Conservation (phyloP, 225 moss, liverwort and hornwort species). For the Neckera pumila region DNA sequence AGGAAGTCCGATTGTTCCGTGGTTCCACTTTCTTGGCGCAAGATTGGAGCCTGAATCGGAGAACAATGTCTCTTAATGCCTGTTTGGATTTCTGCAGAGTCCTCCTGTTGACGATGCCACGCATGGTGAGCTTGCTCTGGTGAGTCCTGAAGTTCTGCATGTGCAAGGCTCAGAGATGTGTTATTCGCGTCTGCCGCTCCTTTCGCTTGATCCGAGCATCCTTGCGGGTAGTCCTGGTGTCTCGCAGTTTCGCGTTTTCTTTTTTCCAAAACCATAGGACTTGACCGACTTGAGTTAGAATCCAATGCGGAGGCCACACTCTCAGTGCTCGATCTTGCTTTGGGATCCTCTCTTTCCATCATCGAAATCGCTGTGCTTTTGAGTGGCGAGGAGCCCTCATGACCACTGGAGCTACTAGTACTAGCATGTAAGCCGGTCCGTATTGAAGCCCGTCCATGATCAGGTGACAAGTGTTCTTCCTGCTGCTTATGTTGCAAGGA, state of each 20-base stretch:
- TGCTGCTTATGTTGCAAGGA: slow-evolving; percentile 22
- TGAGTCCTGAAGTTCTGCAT: slow-evolving; percentile 28
- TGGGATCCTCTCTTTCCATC: slow-evolving; percentile 33
- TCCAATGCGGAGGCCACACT: slow-evolving; percentile 41
- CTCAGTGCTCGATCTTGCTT: slow-evolving; percentile 42
- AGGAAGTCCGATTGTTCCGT: slow-evolving; percentile 16
- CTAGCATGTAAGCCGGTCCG: slow-evolving; percentile 19
- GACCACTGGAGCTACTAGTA: slow-evolving; percentile 43
- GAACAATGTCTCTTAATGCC: slow-evolving; percentile 68
- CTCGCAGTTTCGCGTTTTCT: slow-evolving; percentile 59
- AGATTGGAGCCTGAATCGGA: slow-evolving; percentile 37
- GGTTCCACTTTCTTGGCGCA: slow-evolving; percentile 16
- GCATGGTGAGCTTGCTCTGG: slow-evolving; percentile 33
- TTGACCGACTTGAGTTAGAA: slow-evolving; percentile 31
- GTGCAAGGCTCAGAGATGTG: slow-evolving; percentile 57
- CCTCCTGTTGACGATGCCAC: slow-evolving; percentile 34
- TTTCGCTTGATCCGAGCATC: slow-evolving; percentile 20
- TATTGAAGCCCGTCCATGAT: slow-evolving; percentile 1
- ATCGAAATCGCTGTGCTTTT: slow-evolving; percentile 19
- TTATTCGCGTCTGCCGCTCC: slow-evolving; percentile 25
- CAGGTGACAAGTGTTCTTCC: slow-evolving; percentile 10
- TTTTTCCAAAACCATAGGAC: slow-evolving; percentile 51
- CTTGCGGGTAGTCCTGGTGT: slow-evolving; percentile 25
- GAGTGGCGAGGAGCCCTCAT: slow-evolving; percentile 34
- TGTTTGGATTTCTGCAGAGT: slow-evolving; percentile 30